Conservation (phyloP, 768 basidiomycete species). For the Russula sp. region DNA sequence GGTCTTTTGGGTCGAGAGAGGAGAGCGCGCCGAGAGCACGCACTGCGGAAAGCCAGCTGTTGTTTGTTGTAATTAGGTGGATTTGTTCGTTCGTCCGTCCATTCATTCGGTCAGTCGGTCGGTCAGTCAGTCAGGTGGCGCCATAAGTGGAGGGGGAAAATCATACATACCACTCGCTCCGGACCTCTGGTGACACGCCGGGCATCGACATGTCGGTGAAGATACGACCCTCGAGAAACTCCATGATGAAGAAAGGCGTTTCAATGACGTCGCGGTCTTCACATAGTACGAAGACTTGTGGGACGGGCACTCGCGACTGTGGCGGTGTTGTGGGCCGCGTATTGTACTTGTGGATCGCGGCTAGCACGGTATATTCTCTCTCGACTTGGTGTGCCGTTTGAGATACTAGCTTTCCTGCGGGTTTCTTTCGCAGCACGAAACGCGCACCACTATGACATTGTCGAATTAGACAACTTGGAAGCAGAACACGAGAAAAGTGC, state of each 20-base stretch:
- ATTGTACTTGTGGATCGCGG: constrained; percentile 76
- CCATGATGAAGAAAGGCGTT: constrained; percentile 95
- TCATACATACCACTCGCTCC: constrained; percentile 63
- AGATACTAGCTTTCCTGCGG: constrained; percentile 81
- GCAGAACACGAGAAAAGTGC: constrained; percentile 3
- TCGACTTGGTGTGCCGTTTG: constrained; percentile 94
- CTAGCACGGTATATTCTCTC: constrained; percentile 82
- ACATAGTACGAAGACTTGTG: constrained; percentile 79
- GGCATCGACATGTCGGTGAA: constrained; percentile 84
- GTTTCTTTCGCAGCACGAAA: constrained; percentile 92
- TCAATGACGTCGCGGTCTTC: constrained; percentile 75
- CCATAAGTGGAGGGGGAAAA: not conserved
- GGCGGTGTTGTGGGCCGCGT: constrained; percentile 46
- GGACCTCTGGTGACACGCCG: constrained; percentile 57
- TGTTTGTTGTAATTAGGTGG: not conserved
- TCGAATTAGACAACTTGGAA: constrained; percentile 2
- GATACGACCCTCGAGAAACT: constrained; percentile 90
- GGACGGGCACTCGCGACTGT: constrained; percentile 70
- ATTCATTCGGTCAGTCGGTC: no score
- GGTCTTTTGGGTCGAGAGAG: constrained; percentile 55
- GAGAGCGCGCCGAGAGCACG: constrained; percentile 66
- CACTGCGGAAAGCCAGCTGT: constrained; percentile 77
- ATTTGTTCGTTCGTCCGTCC: not conserved
- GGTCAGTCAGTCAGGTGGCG: not conserved
- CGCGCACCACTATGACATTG: constrained; percentile 42